Evolutionary conservation across 371 early-diverging fungal genomes (phyloP).

Genomic region (Rhizopus sp.): DNA sequence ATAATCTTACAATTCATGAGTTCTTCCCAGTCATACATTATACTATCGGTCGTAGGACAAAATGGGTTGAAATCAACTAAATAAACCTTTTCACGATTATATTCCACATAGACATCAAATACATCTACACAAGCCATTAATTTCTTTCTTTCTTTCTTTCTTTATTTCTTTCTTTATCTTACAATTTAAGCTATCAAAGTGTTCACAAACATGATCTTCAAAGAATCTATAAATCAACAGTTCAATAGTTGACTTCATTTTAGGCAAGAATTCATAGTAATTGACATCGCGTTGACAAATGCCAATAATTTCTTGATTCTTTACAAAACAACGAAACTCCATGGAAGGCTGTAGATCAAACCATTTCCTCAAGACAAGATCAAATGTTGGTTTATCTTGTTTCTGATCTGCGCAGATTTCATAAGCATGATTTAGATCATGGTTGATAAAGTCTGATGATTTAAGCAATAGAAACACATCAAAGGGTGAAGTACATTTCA

Average conservation of each 20-base stretch:
- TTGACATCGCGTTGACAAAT: conserved; percentile 77
- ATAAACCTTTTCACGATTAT: conserved; percentile 58
- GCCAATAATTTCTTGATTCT: conserved; percentile 63
- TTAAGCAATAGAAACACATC: conserved; percentile 90
- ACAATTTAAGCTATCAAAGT: conserved; percentile 60
- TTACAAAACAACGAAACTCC: conserved; percentile 94
- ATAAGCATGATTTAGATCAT: conserved; percentile 82
- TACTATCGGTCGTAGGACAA: conserved; percentile 71
- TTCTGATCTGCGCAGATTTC: conserved; percentile 50
- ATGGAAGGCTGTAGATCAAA: conserved; percentile 81
- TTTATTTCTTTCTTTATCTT: conserved; percentile 5
- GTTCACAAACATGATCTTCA: conserved; percentile 55
- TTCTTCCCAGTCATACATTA: conserved; percentile 83
- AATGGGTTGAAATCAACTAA: conserved; percentile 92
- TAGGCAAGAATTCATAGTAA: conserved; percentile 74
- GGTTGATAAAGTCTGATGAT: conserved; percentile 84
- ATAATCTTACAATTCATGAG: conserved; percentile 58
- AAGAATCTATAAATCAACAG: conserved; percentile 66
- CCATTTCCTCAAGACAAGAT: conserved; percentile 87
- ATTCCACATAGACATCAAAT: conserved; percentile 84
- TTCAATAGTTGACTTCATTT: conserved; percentile 58
- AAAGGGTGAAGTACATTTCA: conserved; percentile 73
- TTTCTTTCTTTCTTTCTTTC: too few relatives aligned
- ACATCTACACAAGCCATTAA: conserved; percentile 55
- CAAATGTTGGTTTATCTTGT: conserved; percentile 9